These are phyloP conservation scores for Pestalotiopsis sp. DNA, from an alignment of 2,329 filamentous ascomycete genomes.

Conservation along the genomic window DNA sequence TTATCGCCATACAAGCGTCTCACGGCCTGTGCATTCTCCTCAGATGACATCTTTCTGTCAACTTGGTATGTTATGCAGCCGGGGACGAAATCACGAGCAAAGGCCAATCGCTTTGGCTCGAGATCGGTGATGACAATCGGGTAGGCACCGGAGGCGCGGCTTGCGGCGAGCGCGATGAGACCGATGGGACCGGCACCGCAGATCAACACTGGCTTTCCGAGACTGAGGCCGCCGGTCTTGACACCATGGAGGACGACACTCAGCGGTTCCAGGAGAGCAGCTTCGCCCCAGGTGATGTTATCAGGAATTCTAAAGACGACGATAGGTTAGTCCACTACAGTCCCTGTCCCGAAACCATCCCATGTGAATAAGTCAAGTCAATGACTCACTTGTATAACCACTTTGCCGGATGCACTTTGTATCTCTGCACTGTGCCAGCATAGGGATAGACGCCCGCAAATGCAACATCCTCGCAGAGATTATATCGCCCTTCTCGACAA, in stretches of 20 bases:
- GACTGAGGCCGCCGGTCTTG: constrained; percentile 50
- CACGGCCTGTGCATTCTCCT: constrained; percentile 55
- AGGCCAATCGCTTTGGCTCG: constrained; percentile 56
- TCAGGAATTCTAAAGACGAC: constrained; percentile 49
- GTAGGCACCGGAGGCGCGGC: constrained; percentile 63
- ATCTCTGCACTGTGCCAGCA: constrained; percentile 62
- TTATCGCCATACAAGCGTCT: constrained; percentile 50
- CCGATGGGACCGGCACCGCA: constrained; percentile 69
- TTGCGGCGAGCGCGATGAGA: constrained; percentile 58
- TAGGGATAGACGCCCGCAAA: constrained; percentile 66
- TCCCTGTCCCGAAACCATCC: neutral
- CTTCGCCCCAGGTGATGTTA: constrained; percentile 58
- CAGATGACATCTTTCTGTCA: constrained; percentile 42
- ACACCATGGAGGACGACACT: constrained; percentile 67
- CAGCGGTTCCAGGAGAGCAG: constrained; percentile 66
- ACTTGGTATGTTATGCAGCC: constrained; percentile 57
- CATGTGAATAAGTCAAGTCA: neutral
- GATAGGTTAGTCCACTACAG: neutral
- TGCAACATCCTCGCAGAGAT: constrained; percentile 63
- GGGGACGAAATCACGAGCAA: constrained; percentile 61
- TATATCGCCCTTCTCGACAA: constrained; percentile 63
- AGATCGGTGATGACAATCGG: constrained; percentile 68
- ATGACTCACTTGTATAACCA: constrained; percentile 54
- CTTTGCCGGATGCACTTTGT: constrained; percentile 63
- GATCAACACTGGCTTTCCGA: constrained; percentile 59